Base-by-base conservation (phyloP, 257 asterid genomes). In the Nicotiana obtusifolia region DNA sequence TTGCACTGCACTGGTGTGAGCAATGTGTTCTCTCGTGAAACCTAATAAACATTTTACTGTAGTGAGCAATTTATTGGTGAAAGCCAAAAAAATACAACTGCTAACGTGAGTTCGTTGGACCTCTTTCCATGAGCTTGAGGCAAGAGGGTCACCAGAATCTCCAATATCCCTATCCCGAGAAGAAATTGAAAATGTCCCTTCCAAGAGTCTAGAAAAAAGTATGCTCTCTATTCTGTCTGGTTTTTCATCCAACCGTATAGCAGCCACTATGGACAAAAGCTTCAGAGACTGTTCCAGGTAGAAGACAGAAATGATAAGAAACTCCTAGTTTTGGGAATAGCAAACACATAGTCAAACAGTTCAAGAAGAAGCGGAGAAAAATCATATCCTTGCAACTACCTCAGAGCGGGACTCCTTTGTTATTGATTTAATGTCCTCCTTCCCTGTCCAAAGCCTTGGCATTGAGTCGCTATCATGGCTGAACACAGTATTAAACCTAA, bases 381-480 rank as follows among this genome's bases (percentile, higher is more conserved):
- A 44, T 41, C 14, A n/a, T 22, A 71, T 71, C n/a, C 59, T 41
- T 71, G 78, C 59, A 47, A 82, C 57, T 89, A 92, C 97, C 94
- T 85, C 94, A 64, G 82, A 76, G 71, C 92, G 87, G 30, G 97
- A 92, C 68, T 88, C 90, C 84, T 81, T 86, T 1, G 91, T 87
- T 61, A 90, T 89, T 78, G 90, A 87, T 85, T 41, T 86, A 82
- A 92, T 88, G 86, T 90, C 91, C 87, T 90, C 97, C 78, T 90
- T 89, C 82, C 93, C 94, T 5, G 97, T 92, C 97, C 97, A 92
- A 78, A 89, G 81, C 88, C 94, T 89, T 19, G 97, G 94, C 82
- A 92, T 76, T 35, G 84, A 85, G 84, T 90, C 91, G 22, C 86
- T 86, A 80, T 92, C 97, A 67, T 90, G 92, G 88, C 87, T 88